phyloP scores from a whole-genome alignment of 2,329 filamentous ascomycete species.

The Pochonia chlamydosporia region DNA sequence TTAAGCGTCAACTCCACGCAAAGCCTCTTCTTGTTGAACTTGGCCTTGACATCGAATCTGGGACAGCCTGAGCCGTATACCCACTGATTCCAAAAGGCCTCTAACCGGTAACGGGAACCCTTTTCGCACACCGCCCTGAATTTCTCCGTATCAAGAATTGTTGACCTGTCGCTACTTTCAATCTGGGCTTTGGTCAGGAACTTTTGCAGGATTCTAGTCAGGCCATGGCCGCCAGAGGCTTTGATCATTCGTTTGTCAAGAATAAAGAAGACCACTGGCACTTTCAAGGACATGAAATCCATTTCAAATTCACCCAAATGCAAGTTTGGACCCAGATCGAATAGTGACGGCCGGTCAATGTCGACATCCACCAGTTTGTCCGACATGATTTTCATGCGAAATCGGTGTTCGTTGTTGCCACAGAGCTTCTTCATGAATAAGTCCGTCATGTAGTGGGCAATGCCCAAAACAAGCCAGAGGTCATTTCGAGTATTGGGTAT shows the following conservation, averaged over 20 bases:
- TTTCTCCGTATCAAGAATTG: constrained; percentile 65
- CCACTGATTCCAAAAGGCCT: constrained; percentile 93
- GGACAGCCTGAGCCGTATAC: constrained; percentile 84
- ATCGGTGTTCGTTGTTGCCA: constrained; percentile 92
- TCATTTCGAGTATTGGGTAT: constrained; percentile 76
- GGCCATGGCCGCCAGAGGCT: constrained; percentile 71
- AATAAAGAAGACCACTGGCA: constrained; percentile 86
- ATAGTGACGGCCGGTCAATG: constrained; percentile 73
- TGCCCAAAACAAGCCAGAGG: constrained; percentile 83
- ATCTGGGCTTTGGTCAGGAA: constrained; percentile 82
- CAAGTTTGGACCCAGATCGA: constrained; percentile 70
- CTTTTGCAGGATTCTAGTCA: constrained; percentile 79
- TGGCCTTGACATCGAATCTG: constrained; percentile 75
- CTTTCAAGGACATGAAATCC: constrained; percentile 88
- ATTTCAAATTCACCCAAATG: constrained; percentile 78
- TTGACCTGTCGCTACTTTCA: constrained; percentile 53
- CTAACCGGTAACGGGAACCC: constrained; percentile 77
- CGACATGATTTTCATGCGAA: constrained; percentile 77
- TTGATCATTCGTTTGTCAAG: constrained; percentile 88
- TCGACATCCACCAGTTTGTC: constrained; percentile 80
- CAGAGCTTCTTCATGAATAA: constrained; percentile 85
- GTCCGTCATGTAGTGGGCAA: constrained; percentile 93
- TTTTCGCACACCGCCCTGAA: constrained; percentile 86
- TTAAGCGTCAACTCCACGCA: constrained; percentile 87
- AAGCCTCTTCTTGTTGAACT: constrained; percentile 96